Evolutionary conservation across 768 basidiomycete genomes (phyloP).

Genomic region (Porpolomopsis calyptriformis): DNA sequence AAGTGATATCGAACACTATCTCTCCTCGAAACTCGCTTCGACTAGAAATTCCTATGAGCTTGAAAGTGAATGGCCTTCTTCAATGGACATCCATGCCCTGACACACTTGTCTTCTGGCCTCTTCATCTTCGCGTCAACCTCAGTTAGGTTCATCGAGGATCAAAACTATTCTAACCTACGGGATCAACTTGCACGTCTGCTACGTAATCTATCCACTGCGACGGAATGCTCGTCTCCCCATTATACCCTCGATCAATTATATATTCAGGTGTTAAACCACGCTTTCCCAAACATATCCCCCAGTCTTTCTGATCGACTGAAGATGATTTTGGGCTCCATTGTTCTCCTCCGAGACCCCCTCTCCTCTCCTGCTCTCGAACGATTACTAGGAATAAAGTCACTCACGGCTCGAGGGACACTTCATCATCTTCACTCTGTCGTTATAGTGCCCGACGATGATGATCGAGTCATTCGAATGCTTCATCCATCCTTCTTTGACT

Average conservation of each 20-base stretch:
- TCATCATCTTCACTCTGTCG: slow-evolving; percentile 1
- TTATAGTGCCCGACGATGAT: not conserved
- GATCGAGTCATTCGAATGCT: not conserved
- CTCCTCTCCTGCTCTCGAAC: slow-evolving; percentile 1
- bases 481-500: not conserved
- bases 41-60: slow-evolving; percentile 5
- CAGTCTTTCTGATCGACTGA: not conserved
- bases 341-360: slow-evolving; percentile 2
- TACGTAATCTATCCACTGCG: not conserved
- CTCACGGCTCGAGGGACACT: not conserved
- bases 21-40: slow-evolving; percentile 9
- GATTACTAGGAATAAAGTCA: not conserved
- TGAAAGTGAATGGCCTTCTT: not conserved
- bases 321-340: not conserved
- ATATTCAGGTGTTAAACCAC: not conserved
- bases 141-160: slow-evolving; percentile 16
- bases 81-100: slow-evolving; percentile 10
- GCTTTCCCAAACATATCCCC: not conserved
- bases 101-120: slow-evolving; percentile 16
- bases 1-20: slow-evolving; percentile 13
- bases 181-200: slow-evolving; percentile 9
- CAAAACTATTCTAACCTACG: slow-evolving; percentile 6
- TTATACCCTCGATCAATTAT: slow-evolving; percentile 2
- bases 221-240: not conserved
- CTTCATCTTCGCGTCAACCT: slow-evolving; percentile 20